phyloP scores from a whole-genome alignment of 768 basidiomycete genomes.

The Cystobasidium tubakii region DNA sequence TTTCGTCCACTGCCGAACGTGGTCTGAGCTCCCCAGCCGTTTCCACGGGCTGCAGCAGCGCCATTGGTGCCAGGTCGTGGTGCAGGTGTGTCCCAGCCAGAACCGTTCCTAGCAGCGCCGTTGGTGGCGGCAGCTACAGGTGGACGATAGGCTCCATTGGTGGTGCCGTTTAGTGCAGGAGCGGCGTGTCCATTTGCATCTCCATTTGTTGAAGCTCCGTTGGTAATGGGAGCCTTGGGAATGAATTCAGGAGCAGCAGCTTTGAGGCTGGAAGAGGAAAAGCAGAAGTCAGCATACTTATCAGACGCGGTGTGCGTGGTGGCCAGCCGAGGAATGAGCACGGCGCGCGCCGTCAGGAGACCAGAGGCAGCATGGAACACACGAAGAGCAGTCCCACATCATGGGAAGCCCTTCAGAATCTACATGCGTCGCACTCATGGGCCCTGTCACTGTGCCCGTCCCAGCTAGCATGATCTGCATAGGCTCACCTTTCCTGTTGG shows the following conservation, averaged over 20 bases:
- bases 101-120: not conserved
- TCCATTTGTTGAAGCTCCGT: not conserved
- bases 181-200: not conserved
- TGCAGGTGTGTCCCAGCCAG: conserved; percentile 25
- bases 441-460: not conserved
- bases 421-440: too few species aligned
- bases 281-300: not conserved
- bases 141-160: conserved; percentile 13
- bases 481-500: conserved; percentile 11
- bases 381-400: too few species aligned
- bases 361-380: not conserved
- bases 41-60: conserved; percentile 18
- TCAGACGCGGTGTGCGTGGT: not conserved
- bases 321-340: not conserved
- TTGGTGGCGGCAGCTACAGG: conserved; percentile 20
- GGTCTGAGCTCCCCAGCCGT: conserved; percentile 38
- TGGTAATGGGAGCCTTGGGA: not conserved
- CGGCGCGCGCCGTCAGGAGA: not conserved
- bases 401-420: too few species aligned
- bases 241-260: conserved; percentile 12
- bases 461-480: not conserved
- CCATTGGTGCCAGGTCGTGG: conserved; percentile 22
- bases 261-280: conserved; percentile 5
- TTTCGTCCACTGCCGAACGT: conserved; percentile 46
- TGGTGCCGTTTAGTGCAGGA: conserved; percentile 1